These are phyloP conservation scores for Sporothrix dimorphospora DNA, from an alignment of 2,329 filamentous ascomycete genomes.

Conservation along the genomic window DNA sequence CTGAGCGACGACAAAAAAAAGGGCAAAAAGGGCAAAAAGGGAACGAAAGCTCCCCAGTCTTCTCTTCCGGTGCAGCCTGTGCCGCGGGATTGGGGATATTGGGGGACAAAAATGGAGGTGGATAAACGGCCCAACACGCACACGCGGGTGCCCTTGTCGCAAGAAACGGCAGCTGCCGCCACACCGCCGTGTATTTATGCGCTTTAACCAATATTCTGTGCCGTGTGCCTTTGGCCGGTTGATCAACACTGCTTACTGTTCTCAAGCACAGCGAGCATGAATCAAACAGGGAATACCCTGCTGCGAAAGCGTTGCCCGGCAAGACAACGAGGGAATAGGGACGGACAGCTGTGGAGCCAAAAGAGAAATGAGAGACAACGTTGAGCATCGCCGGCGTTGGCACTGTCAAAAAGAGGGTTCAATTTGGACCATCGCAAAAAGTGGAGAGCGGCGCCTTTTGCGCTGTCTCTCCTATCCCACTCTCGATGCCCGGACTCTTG, in stretches of 20 bases:
- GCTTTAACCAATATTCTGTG: slow-evolving; percentile 19
- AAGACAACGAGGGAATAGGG: neutral
- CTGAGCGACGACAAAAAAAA: neutral
- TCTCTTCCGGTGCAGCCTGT: neutral
- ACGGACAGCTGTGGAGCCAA: neutral
- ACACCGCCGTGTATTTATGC: slow-evolving; percentile 19
- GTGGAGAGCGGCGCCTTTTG: neutral
- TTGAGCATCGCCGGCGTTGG: neutral
- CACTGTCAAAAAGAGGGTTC: neutral
- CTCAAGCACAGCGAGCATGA: neutral
- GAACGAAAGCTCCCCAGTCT: neutral
- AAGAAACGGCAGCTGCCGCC: slow-evolving; percentile 3
- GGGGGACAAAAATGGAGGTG: neutral
- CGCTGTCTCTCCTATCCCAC: neutral
- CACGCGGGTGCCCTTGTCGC: neutral
- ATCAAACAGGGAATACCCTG: neutral
- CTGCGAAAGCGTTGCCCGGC: neutral
- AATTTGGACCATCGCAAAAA: neutral
- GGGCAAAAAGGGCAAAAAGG: neutral
- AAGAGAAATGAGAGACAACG: neutral
- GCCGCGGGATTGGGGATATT: neutral
- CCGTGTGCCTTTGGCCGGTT: slow-evolving; percentile 15
- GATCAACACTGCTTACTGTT: neutral
- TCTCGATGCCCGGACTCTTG: neutral
- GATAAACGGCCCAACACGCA: neutral